Evolutionary conservation across 768 basidiomycete genomes (phyloP).

Genomic region (Boletus subparvulus): DNA sequence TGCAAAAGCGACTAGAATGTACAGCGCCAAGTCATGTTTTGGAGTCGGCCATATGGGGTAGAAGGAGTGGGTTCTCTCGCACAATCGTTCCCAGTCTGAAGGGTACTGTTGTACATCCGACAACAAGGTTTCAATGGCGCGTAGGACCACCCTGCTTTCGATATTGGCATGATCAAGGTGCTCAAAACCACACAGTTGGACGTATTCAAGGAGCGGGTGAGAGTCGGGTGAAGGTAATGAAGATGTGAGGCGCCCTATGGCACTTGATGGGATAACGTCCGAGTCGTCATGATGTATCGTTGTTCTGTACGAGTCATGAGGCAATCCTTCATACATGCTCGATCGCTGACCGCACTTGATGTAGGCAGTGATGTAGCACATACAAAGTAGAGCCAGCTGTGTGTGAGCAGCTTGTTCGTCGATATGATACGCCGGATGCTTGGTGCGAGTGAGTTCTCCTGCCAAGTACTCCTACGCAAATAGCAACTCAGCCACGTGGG

Average conservation of each 20-base stretch:
- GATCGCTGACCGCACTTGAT: neutral
- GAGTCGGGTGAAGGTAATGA: neutral
- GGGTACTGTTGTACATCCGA: neutral
- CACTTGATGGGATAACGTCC: neutral
- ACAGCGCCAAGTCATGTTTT: constrained; percentile 1
- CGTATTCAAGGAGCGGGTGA: constrained; percentile 8
- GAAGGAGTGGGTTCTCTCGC: neutral
- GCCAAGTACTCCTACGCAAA: constrained; percentile 8
- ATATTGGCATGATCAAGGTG: neutral
- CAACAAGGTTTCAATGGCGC: neutral
- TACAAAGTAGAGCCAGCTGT: constrained; percentile 3
- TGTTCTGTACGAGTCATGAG: too few species aligned
- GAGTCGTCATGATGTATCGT: neutral
- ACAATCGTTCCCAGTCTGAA: constrained; percentile 2
- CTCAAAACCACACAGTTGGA: neutral
- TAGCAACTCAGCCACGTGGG: neutral
- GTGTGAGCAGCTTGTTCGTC: neutral
- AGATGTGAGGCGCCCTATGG: neutral
- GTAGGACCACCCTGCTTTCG: neutral
- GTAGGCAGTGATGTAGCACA: constrained; percentile 4
- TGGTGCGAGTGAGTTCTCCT: neutral
- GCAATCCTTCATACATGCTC: too few species aligned
- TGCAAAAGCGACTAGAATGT: neutral
- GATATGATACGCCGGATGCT: neutral
- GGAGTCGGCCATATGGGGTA: neutral